Conservation (phyloP, 2,329 filamentous ascomycete species). For the Trichoderma sp. region DNA sequence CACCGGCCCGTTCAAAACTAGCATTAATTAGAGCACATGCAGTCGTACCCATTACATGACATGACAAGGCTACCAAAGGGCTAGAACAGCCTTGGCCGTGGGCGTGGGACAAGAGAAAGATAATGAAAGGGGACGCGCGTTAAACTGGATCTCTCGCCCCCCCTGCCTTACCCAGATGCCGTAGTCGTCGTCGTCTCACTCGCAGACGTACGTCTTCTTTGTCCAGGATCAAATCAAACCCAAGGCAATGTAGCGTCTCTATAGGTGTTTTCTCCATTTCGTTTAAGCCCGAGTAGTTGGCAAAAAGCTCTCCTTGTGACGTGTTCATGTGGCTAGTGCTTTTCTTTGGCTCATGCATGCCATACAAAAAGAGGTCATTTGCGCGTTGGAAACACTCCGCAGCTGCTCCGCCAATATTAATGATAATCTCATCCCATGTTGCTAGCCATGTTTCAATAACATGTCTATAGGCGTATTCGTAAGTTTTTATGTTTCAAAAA, state of each 20-base stretch:
- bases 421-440: neutral
- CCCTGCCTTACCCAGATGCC: neutral
- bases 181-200: conserved; percentile 8
- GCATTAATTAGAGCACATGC: neutral
- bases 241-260: neutral
- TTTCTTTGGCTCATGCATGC: neutral
- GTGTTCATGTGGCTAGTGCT: neutral
- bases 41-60: neutral
- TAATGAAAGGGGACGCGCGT: conserved; percentile 22
- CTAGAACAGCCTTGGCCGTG: neutral
- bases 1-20: neutral
- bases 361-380: neutral
- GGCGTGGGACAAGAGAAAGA: neutral
- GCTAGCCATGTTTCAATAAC: neutral
- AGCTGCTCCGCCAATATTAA: neutral
- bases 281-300: neutral
- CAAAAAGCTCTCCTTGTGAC: neutral
- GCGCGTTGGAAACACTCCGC: neutral
- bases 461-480: neutral
- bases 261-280: neutral
- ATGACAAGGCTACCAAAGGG: conserved; percentile 7
- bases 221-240: neutral
- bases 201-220: neutral
- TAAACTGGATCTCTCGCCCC: conserved; percentile 10
- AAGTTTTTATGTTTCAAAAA: neutral